Percentiles rank a stretch among this genome's conserved stretches.
phyloP scores from a whole-genome alignment of 176 grass and related monocot genomes.

The Poa annua region DNA sequence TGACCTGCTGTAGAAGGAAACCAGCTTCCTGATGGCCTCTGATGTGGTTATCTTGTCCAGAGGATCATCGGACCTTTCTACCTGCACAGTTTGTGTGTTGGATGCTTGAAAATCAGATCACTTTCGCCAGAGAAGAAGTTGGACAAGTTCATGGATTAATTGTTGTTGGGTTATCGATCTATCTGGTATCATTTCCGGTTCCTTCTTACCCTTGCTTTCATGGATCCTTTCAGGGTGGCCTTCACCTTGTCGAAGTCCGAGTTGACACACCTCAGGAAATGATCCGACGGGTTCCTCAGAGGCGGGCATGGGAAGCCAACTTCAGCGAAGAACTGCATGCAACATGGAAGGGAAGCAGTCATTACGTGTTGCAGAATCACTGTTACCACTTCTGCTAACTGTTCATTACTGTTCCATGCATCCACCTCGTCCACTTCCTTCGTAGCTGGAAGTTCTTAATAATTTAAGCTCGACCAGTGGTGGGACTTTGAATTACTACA shows the following conservation, averaged over 20 bases:
- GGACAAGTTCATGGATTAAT: background rate
- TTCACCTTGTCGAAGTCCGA: slow-evolving; percentile 99
- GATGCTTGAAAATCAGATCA: slow-evolving; percentile 7
- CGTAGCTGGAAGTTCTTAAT: background rate
- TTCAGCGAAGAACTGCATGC: slow-evolving; percentile 81
- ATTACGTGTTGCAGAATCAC: background rate
- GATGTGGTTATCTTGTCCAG: slow-evolving; percentile 83
- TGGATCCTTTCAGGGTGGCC: slow-evolving; percentile 90
- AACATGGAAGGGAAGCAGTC: background rate
- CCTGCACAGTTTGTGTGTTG: slow-evolving; percentile 40
- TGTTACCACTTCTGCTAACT: too few species aligned
- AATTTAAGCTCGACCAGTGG: background rate
- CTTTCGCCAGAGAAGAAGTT: slow-evolving; percentile 7
- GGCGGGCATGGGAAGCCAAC: slow-evolving; percentile 86
- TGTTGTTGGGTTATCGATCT: slow-evolving; percentile 31
- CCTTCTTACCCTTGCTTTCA: slow-evolving; percentile 76
- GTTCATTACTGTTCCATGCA: background rate
- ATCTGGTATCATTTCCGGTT: background rate
- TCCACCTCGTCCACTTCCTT: background rate
- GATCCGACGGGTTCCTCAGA: slow-evolving; percentile 90
- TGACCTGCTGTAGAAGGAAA: slow-evolving; percentile 67
- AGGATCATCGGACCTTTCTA: slow-evolving; percentile 82
- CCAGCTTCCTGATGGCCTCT: slow-evolving; percentile 77
- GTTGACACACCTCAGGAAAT: slow-evolving; percentile 96
- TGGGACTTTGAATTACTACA: background rate